Percentiles rank a stretch among this genome's conserved stretches.
These are phyloP conservation scores for Suillus tomentosus DNA, from an alignment of 768 basidiomycete genomes.

Conservation along the genomic window DNA sequence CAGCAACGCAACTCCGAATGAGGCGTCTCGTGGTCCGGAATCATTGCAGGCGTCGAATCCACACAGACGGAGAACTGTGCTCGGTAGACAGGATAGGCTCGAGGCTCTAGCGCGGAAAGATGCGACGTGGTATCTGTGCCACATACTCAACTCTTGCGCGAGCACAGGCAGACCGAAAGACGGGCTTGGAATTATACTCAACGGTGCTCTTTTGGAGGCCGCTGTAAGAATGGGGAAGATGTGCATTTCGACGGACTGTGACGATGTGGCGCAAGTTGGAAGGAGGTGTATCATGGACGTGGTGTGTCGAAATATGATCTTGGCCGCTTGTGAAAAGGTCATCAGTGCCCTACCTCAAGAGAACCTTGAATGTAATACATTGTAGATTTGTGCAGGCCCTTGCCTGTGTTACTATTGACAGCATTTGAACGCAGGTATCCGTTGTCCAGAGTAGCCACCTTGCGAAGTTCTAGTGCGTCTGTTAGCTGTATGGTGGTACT, in stretches of 20 bases:
- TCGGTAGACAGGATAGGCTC: conserved; percentile 23
- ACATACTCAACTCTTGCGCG: conserved; percentile 26
- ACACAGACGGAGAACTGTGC: conserved; percentile 13
- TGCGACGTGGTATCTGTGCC: conserved; percentile 30
- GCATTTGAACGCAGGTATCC: not conserved
- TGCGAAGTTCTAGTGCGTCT: no score
- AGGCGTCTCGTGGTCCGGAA: not conserved
- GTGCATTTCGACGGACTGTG: conserved; percentile 7
- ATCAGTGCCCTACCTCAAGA: conserved; percentile 11
- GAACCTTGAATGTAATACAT: not conserved
- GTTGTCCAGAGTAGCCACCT: not conserved
- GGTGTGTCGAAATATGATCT: conserved; percentile 28
- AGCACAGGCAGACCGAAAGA: not conserved
- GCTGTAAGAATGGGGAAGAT: conserved; percentile 25
- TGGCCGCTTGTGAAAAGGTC: conserved; percentile 32
- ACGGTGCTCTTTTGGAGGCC: conserved; percentile 22
- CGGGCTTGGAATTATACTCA: conserved; percentile 12
- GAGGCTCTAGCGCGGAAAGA: conserved; percentile 28
- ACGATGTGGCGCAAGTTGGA: not conserved
- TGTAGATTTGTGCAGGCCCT: not conserved
- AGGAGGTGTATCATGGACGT: conserved; percentile 16
- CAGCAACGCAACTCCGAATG: conserved; percentile 2
- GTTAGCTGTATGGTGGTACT: no score
- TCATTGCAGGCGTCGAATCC: not conserved
- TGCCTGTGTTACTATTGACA: not conserved